Evolutionary conservation across 306 rosid species (phyloP).

Genomic region (Malus orientalis): DNA sequence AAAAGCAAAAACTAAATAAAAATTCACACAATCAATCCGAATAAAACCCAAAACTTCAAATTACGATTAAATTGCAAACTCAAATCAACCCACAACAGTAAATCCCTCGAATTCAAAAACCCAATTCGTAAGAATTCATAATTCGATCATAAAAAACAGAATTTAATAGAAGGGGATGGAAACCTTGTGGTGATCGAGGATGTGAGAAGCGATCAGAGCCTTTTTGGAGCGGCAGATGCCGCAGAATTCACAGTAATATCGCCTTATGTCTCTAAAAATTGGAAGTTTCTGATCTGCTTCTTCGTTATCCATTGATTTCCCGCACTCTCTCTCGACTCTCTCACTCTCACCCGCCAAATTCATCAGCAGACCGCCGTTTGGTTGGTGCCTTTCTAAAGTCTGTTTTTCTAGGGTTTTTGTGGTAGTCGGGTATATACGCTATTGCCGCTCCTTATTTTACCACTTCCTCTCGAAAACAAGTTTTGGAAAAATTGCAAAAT

Average conservation of each 20-base stretch:
- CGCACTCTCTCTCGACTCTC: background rate
- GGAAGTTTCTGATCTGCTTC: slow-evolving; percentile 27
- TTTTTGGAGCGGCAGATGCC: slow-evolving; percentile 69
- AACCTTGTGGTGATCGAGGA: slow-evolving; percentile 62
- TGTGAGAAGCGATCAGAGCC: slow-evolving; percentile 47
- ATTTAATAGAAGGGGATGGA: background rate
- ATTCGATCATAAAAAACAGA: background rate
- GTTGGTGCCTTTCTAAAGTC: background rate
- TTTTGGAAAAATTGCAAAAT: background rate
- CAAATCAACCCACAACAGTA: background rate
- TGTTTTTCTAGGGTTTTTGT: background rate
- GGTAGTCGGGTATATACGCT: no score
- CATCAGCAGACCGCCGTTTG: background rate
- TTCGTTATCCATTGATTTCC: slow-evolving; percentile 25
- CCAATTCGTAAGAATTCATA: background rate
- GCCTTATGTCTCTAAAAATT: slow-evolving; percentile 40
- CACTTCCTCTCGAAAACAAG: background rate
- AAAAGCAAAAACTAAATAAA: background rate
- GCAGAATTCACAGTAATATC: slow-evolving; percentile 49
- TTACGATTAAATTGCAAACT: background rate
- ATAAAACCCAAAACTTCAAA: background rate
- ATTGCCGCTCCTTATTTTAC: no score
- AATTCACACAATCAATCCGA: background rate
- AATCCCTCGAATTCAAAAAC: background rate
- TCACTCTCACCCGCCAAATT: background rate